These are phyloP conservation scores for Przewalskia tangutica DNA, from an alignment of 257 asterid species.

Conservation along the genomic window DNA sequence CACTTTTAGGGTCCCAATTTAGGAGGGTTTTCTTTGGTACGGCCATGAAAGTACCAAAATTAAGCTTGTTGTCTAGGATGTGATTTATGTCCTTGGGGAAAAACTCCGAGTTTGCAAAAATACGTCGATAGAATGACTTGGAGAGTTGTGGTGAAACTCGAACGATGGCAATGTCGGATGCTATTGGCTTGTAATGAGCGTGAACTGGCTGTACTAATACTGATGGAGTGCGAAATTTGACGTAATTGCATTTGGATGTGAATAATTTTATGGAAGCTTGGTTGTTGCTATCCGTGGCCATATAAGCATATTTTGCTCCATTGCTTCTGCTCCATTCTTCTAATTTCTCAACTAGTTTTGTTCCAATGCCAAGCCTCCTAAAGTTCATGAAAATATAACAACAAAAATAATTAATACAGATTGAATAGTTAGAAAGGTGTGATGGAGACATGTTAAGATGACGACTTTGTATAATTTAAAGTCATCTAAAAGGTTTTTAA, in stretches of 20 bases:
- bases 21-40: slow-evolving; percentile 27
- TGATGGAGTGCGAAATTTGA: slow-evolving; percentile 56
- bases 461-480: background rate
- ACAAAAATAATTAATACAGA: background rate
- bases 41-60: slow-evolving; percentile 73
- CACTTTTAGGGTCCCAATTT: slow-evolving; percentile 34
- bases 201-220: slow-evolving; percentile 84
- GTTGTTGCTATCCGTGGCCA: slow-evolving; percentile 75
- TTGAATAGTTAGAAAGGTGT: background rate
- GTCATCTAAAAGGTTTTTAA: background rate
- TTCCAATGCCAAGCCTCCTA: slow-evolving; percentile 81
- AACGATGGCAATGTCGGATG: slow-evolving; percentile 26
- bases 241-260: slow-evolving; percentile 44
- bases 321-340: slow-evolving; percentile 48
- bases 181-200: slow-evolving; percentile 42
- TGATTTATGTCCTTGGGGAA: slow-evolving; percentile 57
- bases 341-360: slow-evolving; percentile 48
- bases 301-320: slow-evolving; percentile 66
- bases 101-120: slow-evolving; percentile 45
- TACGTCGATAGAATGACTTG: slow-evolving; percentile 24
- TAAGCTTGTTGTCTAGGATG: slow-evolving; percentile 44
- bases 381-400: background rate
- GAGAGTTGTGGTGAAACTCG: slow-evolving; percentile 34
- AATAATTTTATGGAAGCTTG: slow-evolving; percentile 55
- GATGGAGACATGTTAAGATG: background rate